A percentile compares a stretch with the other conserved stretches of the same genome.
Conservation (phyloP, 495 filamentous ascomycete species). For the Daldinia grandis region DNA sequence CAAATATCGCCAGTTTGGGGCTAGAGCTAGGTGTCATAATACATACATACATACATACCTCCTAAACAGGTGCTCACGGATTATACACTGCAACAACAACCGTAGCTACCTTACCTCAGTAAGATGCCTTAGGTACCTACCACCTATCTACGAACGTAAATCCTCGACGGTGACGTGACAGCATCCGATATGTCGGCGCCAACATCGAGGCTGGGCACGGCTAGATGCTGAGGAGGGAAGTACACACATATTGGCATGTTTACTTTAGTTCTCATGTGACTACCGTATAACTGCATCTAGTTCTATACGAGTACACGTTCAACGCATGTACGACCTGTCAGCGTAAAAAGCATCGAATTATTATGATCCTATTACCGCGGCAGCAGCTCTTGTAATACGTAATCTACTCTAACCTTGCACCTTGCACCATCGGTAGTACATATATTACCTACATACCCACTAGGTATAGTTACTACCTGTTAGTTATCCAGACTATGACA, state of each 20-base stretch:
- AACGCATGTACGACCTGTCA: slow-evolving; percentile 12
- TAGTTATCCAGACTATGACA: slow-evolving; percentile 4
- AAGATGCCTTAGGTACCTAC: no score
- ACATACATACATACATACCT: no score
- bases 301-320: not conserved
- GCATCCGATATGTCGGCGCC: slow-evolving; percentile 15
- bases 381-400: not conserved
- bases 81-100: no score
- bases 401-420: not conserved
- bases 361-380: not conserved
- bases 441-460: not conserved
- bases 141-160: not conserved
- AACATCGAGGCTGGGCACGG: slow-evolving; percentile 2
- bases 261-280: not conserved
- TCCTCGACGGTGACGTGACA: slow-evolving; percentile 27
- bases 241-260: not conserved
- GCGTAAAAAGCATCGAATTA: slow-evolving; percentile 8
- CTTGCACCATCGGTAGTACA: not conserved
- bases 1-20: not conserved
- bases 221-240: not conserved
- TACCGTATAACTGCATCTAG: not conserved
- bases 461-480: not conserved
- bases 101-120: no score
- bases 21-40: not conserved
- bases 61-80: not conserved